Evolutionary conservation across 2,329 filamentous ascomycete species (phyloP).

Genomic region (Fusarium acutatum): DNA sequence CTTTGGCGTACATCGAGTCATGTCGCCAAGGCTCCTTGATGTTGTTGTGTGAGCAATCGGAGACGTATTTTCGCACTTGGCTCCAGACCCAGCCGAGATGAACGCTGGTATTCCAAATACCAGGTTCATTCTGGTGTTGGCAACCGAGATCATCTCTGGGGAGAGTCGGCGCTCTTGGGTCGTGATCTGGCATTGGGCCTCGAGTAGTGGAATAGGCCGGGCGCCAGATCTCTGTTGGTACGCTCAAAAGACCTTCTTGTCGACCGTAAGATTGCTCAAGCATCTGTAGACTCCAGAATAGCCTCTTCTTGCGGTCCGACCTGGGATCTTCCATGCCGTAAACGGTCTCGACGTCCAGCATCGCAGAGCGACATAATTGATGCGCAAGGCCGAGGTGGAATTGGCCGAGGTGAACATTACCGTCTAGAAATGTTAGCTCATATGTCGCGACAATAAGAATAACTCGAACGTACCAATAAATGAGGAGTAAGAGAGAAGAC

Average conservation of each 20-base stretch:
- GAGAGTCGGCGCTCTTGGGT: constrained; percentile 51
- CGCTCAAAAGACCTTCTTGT: constrained; percentile 54
- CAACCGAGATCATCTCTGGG: constrained; percentile 56
- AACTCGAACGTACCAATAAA: constrained; percentile 54
- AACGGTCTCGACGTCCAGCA: constrained; percentile 54
- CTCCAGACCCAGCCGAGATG: constrained; percentile 63
- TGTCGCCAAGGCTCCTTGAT: constrained; percentile 61
- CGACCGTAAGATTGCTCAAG: constrained; percentile 60
- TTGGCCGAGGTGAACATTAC: constrained; percentile 57
- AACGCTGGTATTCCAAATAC: constrained; percentile 60
- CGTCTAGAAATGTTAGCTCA: constrained; percentile 48
- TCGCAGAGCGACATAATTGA: constrained; percentile 60
- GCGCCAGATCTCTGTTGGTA: constrained; percentile 53
- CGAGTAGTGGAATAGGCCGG: constrained; percentile 43
- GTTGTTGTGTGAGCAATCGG: constrained; percentile 56
- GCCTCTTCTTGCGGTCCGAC: constrained; percentile 56
- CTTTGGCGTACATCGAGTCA: constrained; percentile 60
- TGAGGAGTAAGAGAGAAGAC: constrained; percentile 58
- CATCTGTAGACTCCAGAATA: constrained; percentile 62
- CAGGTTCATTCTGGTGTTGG: constrained; percentile 50
- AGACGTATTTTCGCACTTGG: constrained; percentile 55
- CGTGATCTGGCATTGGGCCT: constrained; percentile 38
- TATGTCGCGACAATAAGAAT: neutral
- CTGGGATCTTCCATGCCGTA: constrained; percentile 49
- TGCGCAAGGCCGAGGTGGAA: constrained; percentile 60